These are phyloP conservation scores for Xerocomellus dryophilus DNA, from an alignment of 768 basidiomycete species.

Conservation along the genomic window DNA sequence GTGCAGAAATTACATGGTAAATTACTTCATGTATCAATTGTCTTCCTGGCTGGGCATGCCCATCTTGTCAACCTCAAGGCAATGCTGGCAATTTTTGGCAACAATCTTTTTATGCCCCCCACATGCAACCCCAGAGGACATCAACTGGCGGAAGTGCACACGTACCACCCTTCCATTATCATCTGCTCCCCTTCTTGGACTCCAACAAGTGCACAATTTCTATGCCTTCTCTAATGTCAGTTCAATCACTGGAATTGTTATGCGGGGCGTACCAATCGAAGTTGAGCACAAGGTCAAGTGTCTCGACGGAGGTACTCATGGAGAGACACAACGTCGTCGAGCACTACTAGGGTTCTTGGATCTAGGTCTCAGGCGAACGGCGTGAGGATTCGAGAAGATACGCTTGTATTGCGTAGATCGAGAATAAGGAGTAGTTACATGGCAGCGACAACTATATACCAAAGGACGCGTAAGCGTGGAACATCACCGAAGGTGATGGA, in stretches of 20 bases:
- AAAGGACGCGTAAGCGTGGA: too few species aligned
- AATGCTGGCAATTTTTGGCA: slow-evolving; percentile 30
- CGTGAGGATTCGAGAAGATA: too few species aligned
- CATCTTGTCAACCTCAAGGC: slow-evolving; percentile 20
- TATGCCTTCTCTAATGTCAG: slow-evolving; percentile 41
- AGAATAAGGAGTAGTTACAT: too few species aligned
- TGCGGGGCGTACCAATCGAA: too few species aligned
- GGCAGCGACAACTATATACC: too few species aligned
- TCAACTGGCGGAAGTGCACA: neutral
- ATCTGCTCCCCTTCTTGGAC: neutral
- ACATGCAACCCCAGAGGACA: neutral
- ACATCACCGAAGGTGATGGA: too few species aligned
- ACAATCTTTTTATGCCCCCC: slow-evolving; percentile 30
- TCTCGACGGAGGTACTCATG: too few species aligned
- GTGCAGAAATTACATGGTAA: slow-evolving; percentile 1
- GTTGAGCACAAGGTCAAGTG: too few species aligned
- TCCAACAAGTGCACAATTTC: neutral
- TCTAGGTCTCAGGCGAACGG: too few species aligned
- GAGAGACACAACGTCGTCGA: too few species aligned
- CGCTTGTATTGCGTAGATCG: too few species aligned
- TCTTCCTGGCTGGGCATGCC: slow-evolving; percentile 30
- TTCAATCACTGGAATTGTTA: slow-evolving; percentile 34
- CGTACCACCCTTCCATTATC: neutral
- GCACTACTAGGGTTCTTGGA: too few species aligned
- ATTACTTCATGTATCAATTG: slow-evolving; percentile 24